Evolutionary conservation across 305 asterid genomes (phyloP).

Genomic region (Ilex paraguariensis): DNA sequence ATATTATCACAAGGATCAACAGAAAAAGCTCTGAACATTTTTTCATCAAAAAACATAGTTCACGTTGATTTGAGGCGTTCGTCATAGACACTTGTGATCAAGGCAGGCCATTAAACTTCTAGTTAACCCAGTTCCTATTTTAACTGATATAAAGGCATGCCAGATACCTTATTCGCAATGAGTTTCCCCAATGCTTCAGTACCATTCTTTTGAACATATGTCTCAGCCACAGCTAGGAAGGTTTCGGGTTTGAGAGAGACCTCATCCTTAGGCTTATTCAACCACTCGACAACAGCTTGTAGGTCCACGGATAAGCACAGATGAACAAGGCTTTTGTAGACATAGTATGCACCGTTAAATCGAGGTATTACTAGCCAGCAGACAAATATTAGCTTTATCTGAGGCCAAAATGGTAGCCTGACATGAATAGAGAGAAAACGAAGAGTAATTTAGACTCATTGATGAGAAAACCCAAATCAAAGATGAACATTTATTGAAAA

Average conservation of each 20-base stretch:
- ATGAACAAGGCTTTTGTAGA: constrained; percentile 28
- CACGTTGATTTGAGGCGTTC: too few species aligned
- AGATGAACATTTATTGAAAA: too few species aligned
- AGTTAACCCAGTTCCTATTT: too few species aligned
- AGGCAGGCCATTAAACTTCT: too few species aligned
- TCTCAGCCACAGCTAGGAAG: not conserved
- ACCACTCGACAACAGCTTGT: constrained; percentile 12
- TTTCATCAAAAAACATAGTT: too few species aligned
- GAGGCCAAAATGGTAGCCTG: constrained; percentile 53
- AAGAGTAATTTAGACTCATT: not conserved
- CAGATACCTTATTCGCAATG: constrained; percentile 24
- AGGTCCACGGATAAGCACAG: constrained; percentile 21
- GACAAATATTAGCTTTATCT: constrained; percentile 23
- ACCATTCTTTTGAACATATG: constrained; percentile 31
- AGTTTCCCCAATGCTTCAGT: constrained; percentile 32
- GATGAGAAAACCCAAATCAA: not conserved
- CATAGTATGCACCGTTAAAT: constrained; percentile 34
- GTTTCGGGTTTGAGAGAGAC: constrained; percentile 1
- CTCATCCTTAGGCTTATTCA: constrained; percentile 23
- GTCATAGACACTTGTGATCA: too few species aligned
- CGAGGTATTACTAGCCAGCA: constrained; percentile 38
- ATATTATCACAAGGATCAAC: too few species aligned
- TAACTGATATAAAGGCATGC: too few species aligned
- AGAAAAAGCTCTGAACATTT: too few species aligned
- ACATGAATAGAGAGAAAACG: constrained; percentile 9